Conservation (phyloP, 768 basidiomycete genomes). For the Boletellus sp. region DNA sequence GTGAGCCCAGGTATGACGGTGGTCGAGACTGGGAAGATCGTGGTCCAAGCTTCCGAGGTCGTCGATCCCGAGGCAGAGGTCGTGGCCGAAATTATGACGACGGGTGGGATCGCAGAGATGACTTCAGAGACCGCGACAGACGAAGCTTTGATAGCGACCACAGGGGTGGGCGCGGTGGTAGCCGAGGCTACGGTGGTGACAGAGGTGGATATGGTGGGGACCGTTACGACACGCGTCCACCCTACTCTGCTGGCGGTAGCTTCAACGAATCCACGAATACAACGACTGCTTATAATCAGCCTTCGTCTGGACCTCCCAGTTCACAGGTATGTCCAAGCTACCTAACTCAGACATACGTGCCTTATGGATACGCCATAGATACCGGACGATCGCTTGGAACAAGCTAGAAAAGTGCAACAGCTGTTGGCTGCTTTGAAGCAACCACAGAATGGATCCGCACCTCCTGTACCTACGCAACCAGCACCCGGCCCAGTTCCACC, state of each 20-base stretch:
- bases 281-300: conserved; percentile 23
- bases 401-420: conserved; percentile 84
- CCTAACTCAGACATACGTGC: neutral
- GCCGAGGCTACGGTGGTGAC: conserved; percentile 36
- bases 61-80: conserved; percentile 38
- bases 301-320: conserved; percentile 15
- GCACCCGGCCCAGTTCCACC: conserved; percentile 36
- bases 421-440: conserved; percentile 79
- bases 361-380: conserved; percentile 5
- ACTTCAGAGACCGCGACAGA: conserved; percentile 37
- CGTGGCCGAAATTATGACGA: conserved; percentile 38
- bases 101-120: conserved; percentile 44
- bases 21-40: conserved; percentile 48
- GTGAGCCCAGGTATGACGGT: conserved; percentile 34
- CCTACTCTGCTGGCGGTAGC: conserved; percentile 25
- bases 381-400: conserved; percentile 77
- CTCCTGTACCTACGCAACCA: conserved; percentile 23
- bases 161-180: conserved; percentile 34
- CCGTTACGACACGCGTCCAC: conserved; percentile 41
- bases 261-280: conserved; percentile 27
- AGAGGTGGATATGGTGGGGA: conserved; percentile 44
- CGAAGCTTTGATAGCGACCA: conserved; percentile 36
- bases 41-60: conserved; percentile 38
- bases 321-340: conserved; percentile 30
- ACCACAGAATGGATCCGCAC: conserved; percentile 40